Base-by-base conservation (phyloP, 495 filamentous ascomycete genomes). In the Talaromyces adpressus region DNA sequence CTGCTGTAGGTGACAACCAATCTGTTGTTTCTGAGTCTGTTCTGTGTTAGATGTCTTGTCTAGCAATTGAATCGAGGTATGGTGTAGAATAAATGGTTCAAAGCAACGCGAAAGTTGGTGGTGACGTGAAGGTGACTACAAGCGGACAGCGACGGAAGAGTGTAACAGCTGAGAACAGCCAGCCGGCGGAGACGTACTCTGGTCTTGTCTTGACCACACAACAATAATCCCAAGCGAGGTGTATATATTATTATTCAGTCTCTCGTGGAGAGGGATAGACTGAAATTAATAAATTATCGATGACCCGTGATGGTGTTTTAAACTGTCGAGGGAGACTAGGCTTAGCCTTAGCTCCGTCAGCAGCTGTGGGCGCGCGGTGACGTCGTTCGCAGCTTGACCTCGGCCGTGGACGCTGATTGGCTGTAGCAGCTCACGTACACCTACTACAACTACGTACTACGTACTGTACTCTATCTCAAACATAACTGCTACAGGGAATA, bases 81-180 rank as follows among this genome's bases (percentile, higher is more conserved):
- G 20, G 52, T 27, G 7, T 56, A 45, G 39, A n/a, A 18, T 45
- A 20, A 20, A 49, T 18, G 27, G 27, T 27, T 27, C 27, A 27
- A 27, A 27, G 27, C 27, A 27, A 27, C 27, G 27, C 3, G 3
- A 41, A 41, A 16, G 36, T 41, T 41, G 36, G 36, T 14, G 52
- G 20, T 39, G 29, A 62, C 57, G 23, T 47, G 59, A 66, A 65
- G 52, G 61, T 61, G 65, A 67, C 68, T 68, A 67, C 59, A 72
- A 62, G 23, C 36, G 65, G 66, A 57, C 47, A 57, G 61, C 41
- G 47, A 62, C 58, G 66, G 61, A 63, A 67, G 64, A 61, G 63
- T 63, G 56, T 41, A 36, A 66, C 36, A 67, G 52, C 51, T 57
- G 30, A 29, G 27, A 18, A 45, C 53, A 69, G 67, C 61, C 62